Evolutionary conservation across 129 eudicot species (phyloP), one percentile per base, ranked within the genome.

Genomic region (Chrysanthemum seticuspe): DNA sequence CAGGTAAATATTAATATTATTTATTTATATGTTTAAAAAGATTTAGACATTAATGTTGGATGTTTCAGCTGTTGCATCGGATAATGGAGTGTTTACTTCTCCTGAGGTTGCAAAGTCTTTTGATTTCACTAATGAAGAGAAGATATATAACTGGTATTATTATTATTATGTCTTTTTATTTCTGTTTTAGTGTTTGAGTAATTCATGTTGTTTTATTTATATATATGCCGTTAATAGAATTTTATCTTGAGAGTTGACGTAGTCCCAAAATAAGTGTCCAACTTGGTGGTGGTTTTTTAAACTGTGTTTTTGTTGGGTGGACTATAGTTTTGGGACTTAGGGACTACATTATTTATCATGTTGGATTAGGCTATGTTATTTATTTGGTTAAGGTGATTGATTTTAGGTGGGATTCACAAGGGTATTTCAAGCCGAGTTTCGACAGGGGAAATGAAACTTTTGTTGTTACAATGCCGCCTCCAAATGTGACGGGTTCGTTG

Each of bases 381-480:
- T 3, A 52, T 52, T 65, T 34, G 14, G 27, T 66, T 25, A 68
- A 27, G 5, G 10, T 70, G 68, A 49, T 65, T 81, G 21, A 50
- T 81, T 67, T 51, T 81, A 95, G 99, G 99, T 95, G 99, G 97
- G 99, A 95, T 62, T 90, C 99, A 12, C 94, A 90, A 81, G 99
- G 99, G 52, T 95, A 85, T 82, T 95, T 95, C 85, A 95, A 88
- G 85, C 99, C 99, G 59, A 86, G 78, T 55, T 79, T 88, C 5
- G 96, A 88, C 59, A 75, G 68, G 73, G 97, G 94, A 80, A 71
- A 71, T 81, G 99, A 88, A 19, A 79, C 97, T 55, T 95, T 90
- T 74, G 96, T 95, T 57, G 71, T 95, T 68, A 78, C 97, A 12
- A 95, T 95, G 99, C 99, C 99, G 48, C 99, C 99, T 29, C 99